Conservation (phyloP, 2,329 filamentous ascomycete genomes). For the Aspergillus sergii region DNA sequence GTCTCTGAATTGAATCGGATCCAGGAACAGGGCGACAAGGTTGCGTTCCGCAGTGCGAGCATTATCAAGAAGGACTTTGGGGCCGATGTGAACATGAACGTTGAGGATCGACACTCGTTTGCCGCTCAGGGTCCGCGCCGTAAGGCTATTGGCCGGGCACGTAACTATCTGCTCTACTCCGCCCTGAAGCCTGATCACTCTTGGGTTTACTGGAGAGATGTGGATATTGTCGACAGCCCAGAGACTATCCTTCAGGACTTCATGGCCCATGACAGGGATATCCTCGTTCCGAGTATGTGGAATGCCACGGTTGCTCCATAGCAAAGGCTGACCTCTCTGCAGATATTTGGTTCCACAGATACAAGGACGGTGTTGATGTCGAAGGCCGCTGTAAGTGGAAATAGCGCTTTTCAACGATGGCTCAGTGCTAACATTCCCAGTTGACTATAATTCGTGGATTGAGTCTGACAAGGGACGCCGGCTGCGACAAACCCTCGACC, state of each 20-base stretch:
- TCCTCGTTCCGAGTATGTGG: constrained; percentile 87
- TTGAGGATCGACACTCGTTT: constrained; percentile 82
- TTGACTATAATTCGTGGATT: constrained; percentile 99
- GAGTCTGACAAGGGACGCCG: constrained; percentile 84
- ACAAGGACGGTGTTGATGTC: constrained; percentile 77
- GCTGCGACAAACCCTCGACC: constrained; percentile 71
- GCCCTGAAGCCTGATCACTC: constrained; percentile 91
- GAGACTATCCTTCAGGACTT: constrained; percentile 90
- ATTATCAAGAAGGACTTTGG: constrained; percentile 93
- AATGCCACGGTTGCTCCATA: not conserved
- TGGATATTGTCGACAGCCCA: constrained; percentile 92
- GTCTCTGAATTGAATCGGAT: constrained; percentile 83
- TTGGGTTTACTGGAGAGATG: constrained; percentile 98
- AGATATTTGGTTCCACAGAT: constrained; percentile 68
- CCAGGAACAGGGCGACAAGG: constrained; percentile 71
- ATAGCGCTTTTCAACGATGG: not conserved
- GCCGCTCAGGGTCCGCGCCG: constrained; percentile 85
- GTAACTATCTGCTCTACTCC: constrained; percentile 85
- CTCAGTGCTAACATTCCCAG: constrained; percentile 48
- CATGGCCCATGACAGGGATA: constrained; percentile 87
- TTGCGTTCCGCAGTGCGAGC: constrained; percentile 81
- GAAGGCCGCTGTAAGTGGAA: constrained; percentile 82
- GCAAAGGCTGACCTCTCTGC: constrained; percentile 22
- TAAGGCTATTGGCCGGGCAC: constrained; percentile 84
- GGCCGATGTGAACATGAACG: constrained; percentile 71